Evolutionary conservation across 2,329 filamentous ascomycete genomes (phyloP), one percentile per base, ranked within the genome.

Genomic region (Dendrostoma leiphaemia): DNA sequence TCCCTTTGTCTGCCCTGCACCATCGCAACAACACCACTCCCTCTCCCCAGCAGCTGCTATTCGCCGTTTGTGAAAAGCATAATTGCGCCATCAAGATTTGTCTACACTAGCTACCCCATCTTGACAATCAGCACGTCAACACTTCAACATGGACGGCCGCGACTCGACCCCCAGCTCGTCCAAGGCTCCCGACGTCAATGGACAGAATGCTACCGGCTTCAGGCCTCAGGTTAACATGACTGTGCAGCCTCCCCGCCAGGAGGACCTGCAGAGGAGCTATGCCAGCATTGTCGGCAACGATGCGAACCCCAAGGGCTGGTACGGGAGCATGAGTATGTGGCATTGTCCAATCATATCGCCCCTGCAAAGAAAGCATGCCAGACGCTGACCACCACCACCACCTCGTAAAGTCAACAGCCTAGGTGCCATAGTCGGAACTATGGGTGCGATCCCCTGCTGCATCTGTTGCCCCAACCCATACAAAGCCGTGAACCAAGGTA

Each of bases 381-480:
- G 28, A 5, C 28, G 10, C 24, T 38, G 28, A 43, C 38, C 3
- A 3, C 9, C 10, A 15, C 8, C 10, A 2, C 21, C 29, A 29
- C n/a, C n/a, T n/a, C 48, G 23, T 64, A 60, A 54, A 84, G 83
- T 95, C 71, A 89, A 93, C 69, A 71, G 76, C 15, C 75, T 97
- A 7, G 94, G 94, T 60, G 69, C 81, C 49, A 76, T 81, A 63
- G 79, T 97, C 51, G 94, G 94, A 63, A 88, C 84, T 43, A 66
- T 89, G 21, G 94, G 94, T 48, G 91, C 94, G 17, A 80, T 97
- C 62, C 94, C 94, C 4, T 96, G 92, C 84, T 96, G 92, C 71
- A 74, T 96, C 68, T 78, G 86, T 74, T 97, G 89, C 76, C 94
- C 94, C 47, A 99, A 99, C 75, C 94, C 93, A 3, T 97, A 92